Base-by-base conservation (phyloP, 768 basidiomycete species). In the Cubamyces lactineus region DNA sequence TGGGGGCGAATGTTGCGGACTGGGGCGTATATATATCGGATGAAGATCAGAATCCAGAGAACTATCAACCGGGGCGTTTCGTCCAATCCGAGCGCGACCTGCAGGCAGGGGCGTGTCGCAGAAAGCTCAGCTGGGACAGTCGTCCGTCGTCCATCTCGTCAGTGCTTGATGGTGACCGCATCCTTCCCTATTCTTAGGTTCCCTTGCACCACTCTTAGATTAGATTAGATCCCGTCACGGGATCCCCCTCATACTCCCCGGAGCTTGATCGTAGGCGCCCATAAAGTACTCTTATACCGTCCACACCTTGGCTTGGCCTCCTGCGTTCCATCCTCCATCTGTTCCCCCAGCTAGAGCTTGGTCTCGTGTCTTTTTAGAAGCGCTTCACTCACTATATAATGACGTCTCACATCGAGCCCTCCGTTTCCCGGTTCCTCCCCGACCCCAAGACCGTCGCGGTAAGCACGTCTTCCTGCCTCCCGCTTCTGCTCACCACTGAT, bases 401-500 rank as follows among this genome's bases (percentile, higher is more conserved):
- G 63, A 39, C 62, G 21, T 48, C 66, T 13, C 56, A 64, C 39
- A 34, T 62, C 42, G 61, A 62, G 38, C 64, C 70, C 34, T 57
- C 62, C 17, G 66, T 69, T 39, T 66, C 66, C 56, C 65, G 66
- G 34, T 92, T 89, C 73, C 76, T 94, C 50, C 70, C 78, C 2
- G 77, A 88, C 59, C 91, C 92, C 39, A 87, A 85, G 77, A 93
- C 91, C 0, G 81, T 86, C 41, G 91, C 91, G 52, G 94, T 95
- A 72, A 75, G 92, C 43, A 19, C 23, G 5, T 47, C 7, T 42
- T 13, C 19, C 46, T 57, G 38, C 58, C n/a, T 13, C 45, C 50
- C 47, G 45, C 38, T 28, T 55, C 28, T 15, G 57, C 52, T 23
- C 50, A 30, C 41, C 49, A 59, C 41, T 16, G 42, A 34, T 39